A percentile compares a stretch with the other conserved stretches of the same genome.
Conservation (phyloP, 2,329 filamentous ascomycete species). For the Cryoendolithus antarcticus region DNA sequence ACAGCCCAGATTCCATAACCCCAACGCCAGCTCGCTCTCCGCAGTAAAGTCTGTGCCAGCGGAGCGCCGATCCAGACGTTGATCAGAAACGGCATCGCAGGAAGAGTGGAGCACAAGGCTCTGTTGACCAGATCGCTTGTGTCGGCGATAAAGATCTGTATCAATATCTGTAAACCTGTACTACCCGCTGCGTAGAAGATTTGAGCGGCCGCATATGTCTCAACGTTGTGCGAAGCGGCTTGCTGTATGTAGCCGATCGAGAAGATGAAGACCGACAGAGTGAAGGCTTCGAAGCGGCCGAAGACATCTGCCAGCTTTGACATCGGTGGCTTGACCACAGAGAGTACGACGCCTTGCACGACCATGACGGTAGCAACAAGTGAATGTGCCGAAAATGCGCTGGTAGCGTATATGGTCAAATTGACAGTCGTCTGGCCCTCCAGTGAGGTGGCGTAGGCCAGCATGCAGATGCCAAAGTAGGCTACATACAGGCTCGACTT, state of each 20-base stretch:
- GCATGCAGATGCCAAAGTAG: slow-evolving; percentile 29
- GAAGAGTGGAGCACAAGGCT: slow-evolving; percentile 46
- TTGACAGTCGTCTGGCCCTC: slow-evolving; percentile 52
- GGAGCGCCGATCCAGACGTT: slow-evolving; percentile 50
- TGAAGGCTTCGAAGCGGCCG: slow-evolving; percentile 48
- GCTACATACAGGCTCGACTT: slow-evolving; percentile 33
- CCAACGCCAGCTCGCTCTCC: slow-evolving; percentile 45
- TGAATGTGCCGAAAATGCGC: slow-evolving; percentile 51
- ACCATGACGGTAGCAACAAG: slow-evolving; percentile 53
- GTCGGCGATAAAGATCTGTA: slow-evolving; percentile 55
- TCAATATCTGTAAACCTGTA: slow-evolving; percentile 47
- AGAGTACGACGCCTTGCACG: slow-evolving; percentile 50
- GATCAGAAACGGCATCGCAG: slow-evolving; percentile 47
- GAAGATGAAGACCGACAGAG: slow-evolving; percentile 41
- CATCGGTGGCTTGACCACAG: slow-evolving; percentile 49
- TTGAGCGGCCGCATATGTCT: slow-evolving; percentile 43
- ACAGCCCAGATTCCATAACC: slow-evolving; percentile 52
- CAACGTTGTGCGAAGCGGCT: slow-evolving; percentile 42
- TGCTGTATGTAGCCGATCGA: slow-evolving; percentile 46
- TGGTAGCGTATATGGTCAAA: slow-evolving; percentile 53
- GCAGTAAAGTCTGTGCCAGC: slow-evolving; percentile 37
- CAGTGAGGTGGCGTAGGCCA: slow-evolving; percentile 55
- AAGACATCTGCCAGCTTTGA: slow-evolving; percentile 52
- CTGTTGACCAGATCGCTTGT: slow-evolving; percentile 48
- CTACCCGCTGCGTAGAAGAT: slow-evolving; percentile 51